Conservation (phyloP, 495 filamentous ascomycete species). For the Rhypophila decipiens region DNA sequence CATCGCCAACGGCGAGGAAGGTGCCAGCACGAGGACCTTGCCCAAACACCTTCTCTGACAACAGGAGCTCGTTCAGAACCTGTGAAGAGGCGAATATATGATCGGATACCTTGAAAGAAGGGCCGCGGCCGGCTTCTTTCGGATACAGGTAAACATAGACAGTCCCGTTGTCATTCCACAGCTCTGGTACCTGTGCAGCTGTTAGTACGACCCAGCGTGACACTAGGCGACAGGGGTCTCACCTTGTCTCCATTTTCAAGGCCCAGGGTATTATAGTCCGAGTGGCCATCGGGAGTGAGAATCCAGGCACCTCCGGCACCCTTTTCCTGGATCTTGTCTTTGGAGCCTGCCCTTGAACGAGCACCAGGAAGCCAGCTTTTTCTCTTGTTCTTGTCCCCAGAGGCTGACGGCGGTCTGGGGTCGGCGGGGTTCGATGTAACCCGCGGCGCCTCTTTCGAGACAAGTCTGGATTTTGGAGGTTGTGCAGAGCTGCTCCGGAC, state of each 20-base stretch:
- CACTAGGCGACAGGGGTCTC: constrained; percentile 4
- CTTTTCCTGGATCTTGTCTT: constrained; percentile 15
- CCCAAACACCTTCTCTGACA: constrained; percentile 51
- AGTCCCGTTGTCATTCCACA: constrained; percentile 83
- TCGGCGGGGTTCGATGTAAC: constrained; percentile 18
- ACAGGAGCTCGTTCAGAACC: constrained; percentile 61
- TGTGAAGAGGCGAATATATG: constrained; percentile 64
- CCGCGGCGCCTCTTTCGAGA: constrained; percentile 17
- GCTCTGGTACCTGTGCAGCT: constrained; percentile 61
- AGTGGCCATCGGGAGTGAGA: constrained; percentile 48
- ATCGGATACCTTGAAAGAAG: constrained; percentile 75
- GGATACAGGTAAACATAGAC: constrained; percentile 81
- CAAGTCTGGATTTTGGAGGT: constrained; percentile 16
- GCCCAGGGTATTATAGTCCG: constrained; percentile 55
- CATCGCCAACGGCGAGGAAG: constrained; percentile 32
- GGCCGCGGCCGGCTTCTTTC: constrained; percentile 52
- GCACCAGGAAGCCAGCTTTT: constrained; percentile 40
- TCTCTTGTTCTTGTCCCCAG: constrained; percentile 27
- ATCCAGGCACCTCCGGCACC: constrained; percentile 56
- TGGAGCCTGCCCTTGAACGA: constrained; percentile 37
- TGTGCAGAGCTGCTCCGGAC: constrained; percentile 37
- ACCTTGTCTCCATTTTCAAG: constrained; percentile 57
- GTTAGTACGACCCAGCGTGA: constrained; percentile 1
- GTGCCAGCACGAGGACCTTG: constrained; percentile 32
- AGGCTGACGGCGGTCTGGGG: constrained; percentile 4